A percentile compares a stretch with the other conserved stretches of the same genome.
Evolutionary conservation across 371 early-diverging fungal species (phyloP).

Genomic region (Mortierella polycephala): DNA sequence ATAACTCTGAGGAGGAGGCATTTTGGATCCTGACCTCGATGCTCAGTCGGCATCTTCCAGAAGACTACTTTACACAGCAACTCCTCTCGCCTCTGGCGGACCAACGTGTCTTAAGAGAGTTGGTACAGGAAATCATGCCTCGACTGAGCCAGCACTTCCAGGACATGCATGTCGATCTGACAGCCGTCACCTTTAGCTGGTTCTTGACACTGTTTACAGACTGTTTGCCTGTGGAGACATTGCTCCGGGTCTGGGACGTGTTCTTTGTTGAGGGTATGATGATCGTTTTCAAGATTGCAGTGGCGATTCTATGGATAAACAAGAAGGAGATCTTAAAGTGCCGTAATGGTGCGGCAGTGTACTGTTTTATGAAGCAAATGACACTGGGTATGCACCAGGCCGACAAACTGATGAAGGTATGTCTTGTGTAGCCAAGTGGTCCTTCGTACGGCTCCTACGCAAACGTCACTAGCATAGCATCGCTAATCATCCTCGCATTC

Average conservation of each 20-base stretch:
- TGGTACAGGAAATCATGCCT: conserved; percentile 51
- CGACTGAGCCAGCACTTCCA: conserved; percentile 43
- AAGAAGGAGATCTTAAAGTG: conserved; percentile 57
- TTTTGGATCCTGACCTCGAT: conserved; percentile 55
- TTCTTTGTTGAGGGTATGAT: conserved; percentile 55
- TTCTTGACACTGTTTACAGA: conserved; percentile 57
- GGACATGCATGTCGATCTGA: conserved; percentile 51
- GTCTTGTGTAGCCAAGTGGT: not conserved
- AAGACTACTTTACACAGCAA: conserved; percentile 53
- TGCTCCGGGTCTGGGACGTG: conserved; percentile 57
- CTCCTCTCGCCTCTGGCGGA: conserved; percentile 54
- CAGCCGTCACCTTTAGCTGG: conserved; percentile 58
- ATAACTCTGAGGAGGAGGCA: conserved; percentile 54
- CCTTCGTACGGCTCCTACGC: not conserved
- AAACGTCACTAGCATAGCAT: no score
- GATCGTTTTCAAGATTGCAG: conserved; percentile 48
- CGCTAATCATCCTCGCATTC: not conserved
- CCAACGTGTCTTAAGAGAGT: conserved; percentile 53
- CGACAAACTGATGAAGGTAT: conserved; percentile 48
- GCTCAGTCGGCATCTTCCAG: conserved; percentile 48
- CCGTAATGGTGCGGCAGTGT: conserved; percentile 55
- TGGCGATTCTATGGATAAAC: conserved; percentile 56
- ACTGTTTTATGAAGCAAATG: conserved; percentile 56
- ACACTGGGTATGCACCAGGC: conserved; percentile 48
- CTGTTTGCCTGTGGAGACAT: conserved; percentile 46